Percentiles rank a stretch among this genome's conserved stretches.
phyloP scores from a whole-genome alignment of 2,329 filamentous ascomycete genomes.

The Rasamsonia emersonii region DNA sequence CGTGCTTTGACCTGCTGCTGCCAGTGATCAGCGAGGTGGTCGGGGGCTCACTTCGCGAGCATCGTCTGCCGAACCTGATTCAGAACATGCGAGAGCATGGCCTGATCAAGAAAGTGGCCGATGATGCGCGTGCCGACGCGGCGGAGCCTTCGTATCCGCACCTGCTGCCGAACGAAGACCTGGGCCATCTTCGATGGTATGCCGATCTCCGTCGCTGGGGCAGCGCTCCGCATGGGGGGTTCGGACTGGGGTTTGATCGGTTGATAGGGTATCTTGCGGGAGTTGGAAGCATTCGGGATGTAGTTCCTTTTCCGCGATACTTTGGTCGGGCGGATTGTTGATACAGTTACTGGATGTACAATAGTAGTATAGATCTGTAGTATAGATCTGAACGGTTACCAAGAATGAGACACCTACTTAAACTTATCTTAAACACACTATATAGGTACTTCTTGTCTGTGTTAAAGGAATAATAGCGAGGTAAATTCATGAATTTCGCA shows the following conservation, averaged over 20 bases:
- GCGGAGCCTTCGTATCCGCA: slow-evolving; percentile 22
- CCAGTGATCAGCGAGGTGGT: slow-evolving; percentile 80
- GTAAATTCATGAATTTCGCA: no score
- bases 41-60: slow-evolving; percentile 82
- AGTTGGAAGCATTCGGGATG: slow-evolving; percentile 72
- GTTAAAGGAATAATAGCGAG: no score
- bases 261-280: slow-evolving; percentile 76
- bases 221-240: slow-evolving; percentile 85
- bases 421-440: no score
- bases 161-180: slow-evolving; percentile 29
- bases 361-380: no score
- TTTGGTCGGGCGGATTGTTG: slow-evolving; percentile 46
- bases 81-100: slow-evolving; percentile 63
- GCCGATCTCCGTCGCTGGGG: slow-evolving; percentile 81
- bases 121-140: slow-evolving; percentile 13
- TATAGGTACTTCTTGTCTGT: no score
- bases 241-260: slow-evolving; percentile 83
- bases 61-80: slow-evolving; percentile 59
- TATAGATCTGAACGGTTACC: background rate
- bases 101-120: slow-evolving; percentile 36
- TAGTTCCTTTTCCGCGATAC: slow-evolving; percentile 75
- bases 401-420: no score
- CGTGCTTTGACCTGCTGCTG: slow-evolving; percentile 84
- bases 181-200: slow-evolving; percentile 68
- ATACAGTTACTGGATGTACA: no score